Conservation (phyloP, 2,329 filamentous ascomycete species). For the Zasmidium angulare region DNA sequence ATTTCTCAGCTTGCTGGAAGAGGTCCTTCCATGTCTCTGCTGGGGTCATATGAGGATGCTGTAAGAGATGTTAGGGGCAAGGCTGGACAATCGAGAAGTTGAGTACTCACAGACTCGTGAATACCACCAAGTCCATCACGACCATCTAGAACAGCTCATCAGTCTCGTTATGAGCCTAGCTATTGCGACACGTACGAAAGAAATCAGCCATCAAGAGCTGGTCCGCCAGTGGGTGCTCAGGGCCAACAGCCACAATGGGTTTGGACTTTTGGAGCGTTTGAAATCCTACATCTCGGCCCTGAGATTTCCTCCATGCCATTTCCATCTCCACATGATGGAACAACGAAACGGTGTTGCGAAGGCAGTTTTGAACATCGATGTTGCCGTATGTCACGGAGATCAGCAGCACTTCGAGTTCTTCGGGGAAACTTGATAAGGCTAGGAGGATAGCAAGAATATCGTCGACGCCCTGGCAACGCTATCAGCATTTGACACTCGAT, state of each 20-base stretch:
- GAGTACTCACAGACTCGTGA: constrained; percentile 35
- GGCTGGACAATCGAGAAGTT: constrained; percentile 28
- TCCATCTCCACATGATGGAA: constrained; percentile 93
- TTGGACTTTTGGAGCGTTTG: constrained; percentile 69
- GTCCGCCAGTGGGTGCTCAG: constrained; percentile 81
- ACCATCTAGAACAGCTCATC: constrained; percentile 39
- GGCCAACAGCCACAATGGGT: constrained; percentile 75
- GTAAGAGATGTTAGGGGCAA: background rate
- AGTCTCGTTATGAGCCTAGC: constrained; percentile 18
- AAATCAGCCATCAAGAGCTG: constrained; percentile 69
- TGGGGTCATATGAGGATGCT: constrained; percentile 51
- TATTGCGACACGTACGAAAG: constrained; percentile 69
- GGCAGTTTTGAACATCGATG: constrained; percentile 79
- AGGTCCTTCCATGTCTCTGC: constrained; percentile 50
- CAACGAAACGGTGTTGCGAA: constrained; percentile 83
- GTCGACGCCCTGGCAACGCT: constrained; percentile 3
- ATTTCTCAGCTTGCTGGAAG: constrained; percentile 38
- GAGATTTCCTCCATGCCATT: constrained; percentile 73
- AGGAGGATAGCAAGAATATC: constrained; percentile 61
- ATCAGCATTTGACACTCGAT: background rate
- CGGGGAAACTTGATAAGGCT: constrained; percentile 74
- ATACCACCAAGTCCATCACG: constrained; percentile 51
- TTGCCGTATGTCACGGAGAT: constrained; percentile 94
- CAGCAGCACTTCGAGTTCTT: constrained; percentile 82
- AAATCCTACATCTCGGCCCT: constrained; percentile 69